Evolutionary conservation across 305 asterid species (phyloP).

Genomic region (Fraxinus floribunda): DNA sequence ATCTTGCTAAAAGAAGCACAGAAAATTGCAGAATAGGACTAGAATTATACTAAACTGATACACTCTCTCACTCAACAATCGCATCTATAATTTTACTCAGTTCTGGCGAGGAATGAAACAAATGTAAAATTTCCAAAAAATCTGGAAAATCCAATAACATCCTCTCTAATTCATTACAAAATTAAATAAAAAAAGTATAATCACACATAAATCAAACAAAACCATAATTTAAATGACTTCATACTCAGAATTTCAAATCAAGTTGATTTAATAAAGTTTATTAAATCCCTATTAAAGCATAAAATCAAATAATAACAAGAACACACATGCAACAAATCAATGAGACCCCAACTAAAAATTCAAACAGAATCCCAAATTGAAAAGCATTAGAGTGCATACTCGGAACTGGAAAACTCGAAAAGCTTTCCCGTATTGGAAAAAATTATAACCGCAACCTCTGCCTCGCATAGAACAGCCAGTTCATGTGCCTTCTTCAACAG

Average conservation of each 20-base stretch:
- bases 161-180: not conserved
- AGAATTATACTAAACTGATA: not conserved
- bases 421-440: slow-evolving; percentile 39
- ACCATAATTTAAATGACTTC: not conserved
- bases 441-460: slow-evolving; percentile 41
- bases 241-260: not conserved
- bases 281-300: not conserved
- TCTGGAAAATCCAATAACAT: slow-evolving; percentile 12
- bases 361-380: not conserved
- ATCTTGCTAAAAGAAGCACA: not conserved
- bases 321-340: slow-evolving; percentile 2
- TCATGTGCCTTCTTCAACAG: slow-evolving; percentile 36
- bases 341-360: not conserved
- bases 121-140: not conserved
- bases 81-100: not conserved
- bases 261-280: not conserved
- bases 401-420: slow-evolving; percentile 32
- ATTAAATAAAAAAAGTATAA: not conserved
- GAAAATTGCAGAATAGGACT: not conserved
- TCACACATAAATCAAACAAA: slow-evolving; percentile 2
- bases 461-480: slow-evolving; percentile 41
- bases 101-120: too few species aligned
- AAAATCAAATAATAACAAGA: not conserved
- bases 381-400: slow-evolving; percentile 7
- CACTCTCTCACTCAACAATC: not conserved